Conservation (phyloP, 805 yeast genomes). For the Kazachstania taianensis region DNA sequence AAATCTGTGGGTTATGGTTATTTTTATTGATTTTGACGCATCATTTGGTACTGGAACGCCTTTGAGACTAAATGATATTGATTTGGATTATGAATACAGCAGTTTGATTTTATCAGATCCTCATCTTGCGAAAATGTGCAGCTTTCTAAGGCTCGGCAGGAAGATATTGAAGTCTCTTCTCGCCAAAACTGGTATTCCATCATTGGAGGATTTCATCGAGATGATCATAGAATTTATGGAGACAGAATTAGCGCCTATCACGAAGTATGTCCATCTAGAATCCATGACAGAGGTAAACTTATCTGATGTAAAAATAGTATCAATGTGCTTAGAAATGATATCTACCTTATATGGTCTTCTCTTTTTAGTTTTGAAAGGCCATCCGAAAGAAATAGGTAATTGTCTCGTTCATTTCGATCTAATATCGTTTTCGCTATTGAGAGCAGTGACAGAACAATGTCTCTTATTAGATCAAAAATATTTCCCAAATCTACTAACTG, state of each 20-base stretch:
- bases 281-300: neutral
- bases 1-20: slow-evolving; percentile 20
- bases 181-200: slow-evolving; percentile 9
- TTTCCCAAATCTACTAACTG: slow-evolving; percentile 10
- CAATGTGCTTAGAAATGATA: slow-evolving; percentile 5
- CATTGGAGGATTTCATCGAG: slow-evolving; percentile 3
- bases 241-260: slow-evolving; percentile 1
- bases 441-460: slow-evolving; percentile 8
- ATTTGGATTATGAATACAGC: slow-evolving; percentile 5
- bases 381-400: slow-evolving; percentile 7
- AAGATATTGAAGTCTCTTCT: slow-evolving; percentile 10
- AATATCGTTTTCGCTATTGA: slow-evolving; percentile 12
- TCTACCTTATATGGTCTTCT: slow-evolving; percentile 10
- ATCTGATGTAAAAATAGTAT: slow-evolving; percentile 2
- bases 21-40: slow-evolving; percentile 16
- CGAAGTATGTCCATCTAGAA: neutral
- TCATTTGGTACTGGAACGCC: slow-evolving; percentile 21
- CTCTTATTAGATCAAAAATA: slow-evolving; percentile 13
- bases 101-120: neutral
- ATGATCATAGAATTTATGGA: slow-evolving; percentile 3
- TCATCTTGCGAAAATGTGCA: slow-evolving; percentile 8
- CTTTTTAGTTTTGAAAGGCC: slow-evolving; percentile 9
- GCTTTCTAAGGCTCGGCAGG: slow-evolving; percentile 13
- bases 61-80: slow-evolving; percentile 6
- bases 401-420: slow-evolving; percentile 8